Evolutionary conservation across 257 asterid species (phyloP).

Genomic region (Primulina huaijiensis): DNA sequence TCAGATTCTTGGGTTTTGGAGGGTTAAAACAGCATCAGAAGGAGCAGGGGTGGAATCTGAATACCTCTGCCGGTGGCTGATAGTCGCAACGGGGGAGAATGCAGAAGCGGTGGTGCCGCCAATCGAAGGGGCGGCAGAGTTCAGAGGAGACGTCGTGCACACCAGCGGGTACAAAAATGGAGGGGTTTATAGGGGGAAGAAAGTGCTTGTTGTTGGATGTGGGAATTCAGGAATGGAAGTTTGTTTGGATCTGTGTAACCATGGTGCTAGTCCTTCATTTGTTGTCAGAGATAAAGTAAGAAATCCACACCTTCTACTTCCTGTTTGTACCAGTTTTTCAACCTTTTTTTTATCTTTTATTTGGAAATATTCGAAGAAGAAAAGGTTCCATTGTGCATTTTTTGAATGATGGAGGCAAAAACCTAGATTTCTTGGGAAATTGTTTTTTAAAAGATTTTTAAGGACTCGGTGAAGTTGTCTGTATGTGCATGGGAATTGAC

Average conservation of each 20-base stretch:
- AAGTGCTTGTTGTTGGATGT: conserved; percentile 78
- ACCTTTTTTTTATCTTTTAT: neutral
- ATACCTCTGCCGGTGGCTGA: conserved; percentile 60
- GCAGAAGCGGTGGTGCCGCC: conserved; percentile 66
- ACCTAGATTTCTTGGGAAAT: neutral
- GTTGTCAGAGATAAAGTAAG: conserved; percentile 82
- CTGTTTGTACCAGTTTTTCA: neutral
- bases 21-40: conserved; percentile 37
- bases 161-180: conserved; percentile 72
- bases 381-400: neutral
- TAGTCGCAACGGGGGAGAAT: conserved; percentile 85
- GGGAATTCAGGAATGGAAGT: conserved; percentile 98
- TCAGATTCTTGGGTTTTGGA: conserved; percentile 42
- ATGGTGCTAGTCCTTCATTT: conserved; percentile 59
- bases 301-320: neutral
- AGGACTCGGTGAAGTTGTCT: neutral
- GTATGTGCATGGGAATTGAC: conserved; percentile 32
- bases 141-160: conserved; percentile 55
- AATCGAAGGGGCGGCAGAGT: conserved; percentile 54
- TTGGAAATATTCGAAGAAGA: too few species aligned
- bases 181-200: conserved; percentile 41
- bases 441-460: too few species aligned
- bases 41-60: conserved; percentile 27
- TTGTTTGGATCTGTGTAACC: conserved; percentile 78
- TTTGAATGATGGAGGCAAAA: neutral